Conservation (phyloP, 345 rosid species). For the Acer negundo region DNA sequence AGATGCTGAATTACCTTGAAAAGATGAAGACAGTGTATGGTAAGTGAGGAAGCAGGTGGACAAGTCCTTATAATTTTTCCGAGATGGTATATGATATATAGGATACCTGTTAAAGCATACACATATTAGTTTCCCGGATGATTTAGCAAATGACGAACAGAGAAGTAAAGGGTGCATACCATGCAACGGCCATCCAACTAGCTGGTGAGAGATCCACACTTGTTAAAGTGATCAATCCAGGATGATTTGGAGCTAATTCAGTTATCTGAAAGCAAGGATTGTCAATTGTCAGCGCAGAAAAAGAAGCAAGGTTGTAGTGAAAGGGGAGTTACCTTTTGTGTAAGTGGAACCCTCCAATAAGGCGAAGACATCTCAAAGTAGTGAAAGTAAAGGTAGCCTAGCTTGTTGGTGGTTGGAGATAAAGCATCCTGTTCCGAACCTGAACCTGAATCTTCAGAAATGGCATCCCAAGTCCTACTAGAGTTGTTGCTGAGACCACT, state of each 20-base stretch:
- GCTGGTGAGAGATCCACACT: constrained; percentile 83
- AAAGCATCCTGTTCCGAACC: constrained; percentile 45
- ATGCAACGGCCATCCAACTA: constrained; percentile 94
- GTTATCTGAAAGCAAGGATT: constrained; percentile 39
- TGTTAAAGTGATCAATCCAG: constrained; percentile 50
- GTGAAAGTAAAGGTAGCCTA: constrained; percentile 57
- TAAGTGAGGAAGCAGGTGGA: constrained; percentile 71
- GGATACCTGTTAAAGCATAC: constrained; percentile 55
- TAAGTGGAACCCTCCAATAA: constrained; percentile 60
- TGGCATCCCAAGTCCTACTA: constrained; percentile 61
- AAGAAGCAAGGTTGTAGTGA: not conserved
- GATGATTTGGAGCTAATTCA: constrained; percentile 47
- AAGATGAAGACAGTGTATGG: constrained; percentile 74
- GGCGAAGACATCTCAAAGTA: constrained; percentile 67
- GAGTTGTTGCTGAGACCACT: constrained; percentile 58
- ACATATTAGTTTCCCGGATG: not conserved
- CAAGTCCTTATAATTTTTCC: constrained; percentile 59
- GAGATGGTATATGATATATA: constrained; percentile 66
- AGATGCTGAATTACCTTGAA: constrained; percentile 50
- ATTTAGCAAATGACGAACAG: not conserved
- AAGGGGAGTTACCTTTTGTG: constrained; percentile 46
- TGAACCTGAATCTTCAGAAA: constrained; percentile 54
- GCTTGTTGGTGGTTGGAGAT: constrained; percentile 34
- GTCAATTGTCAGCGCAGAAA: not conserved
- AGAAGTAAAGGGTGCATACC: constrained; percentile 40